phyloP scores from a whole-genome alignment of 495 filamentous ascomycete genomes.

The Aspergillus ellipticus region DNA sequence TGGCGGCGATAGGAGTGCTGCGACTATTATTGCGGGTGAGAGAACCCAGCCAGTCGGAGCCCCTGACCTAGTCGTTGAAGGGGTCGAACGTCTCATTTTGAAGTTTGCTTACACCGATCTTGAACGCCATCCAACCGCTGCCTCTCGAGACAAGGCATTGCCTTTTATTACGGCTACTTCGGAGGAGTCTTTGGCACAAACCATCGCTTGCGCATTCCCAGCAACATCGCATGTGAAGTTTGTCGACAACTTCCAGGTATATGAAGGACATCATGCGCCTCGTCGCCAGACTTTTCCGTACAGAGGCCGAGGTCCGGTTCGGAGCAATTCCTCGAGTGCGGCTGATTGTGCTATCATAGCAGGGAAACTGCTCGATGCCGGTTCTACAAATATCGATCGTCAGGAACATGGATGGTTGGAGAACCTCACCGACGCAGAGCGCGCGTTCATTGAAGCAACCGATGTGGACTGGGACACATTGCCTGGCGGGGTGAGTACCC shows the following conservation, averaged over 20 bases:
- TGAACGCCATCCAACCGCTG: conserved; percentile 26
- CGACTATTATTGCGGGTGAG: too few species aligned
- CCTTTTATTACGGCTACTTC: conserved; percentile 15
- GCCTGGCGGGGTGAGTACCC: conserved; percentile 7
- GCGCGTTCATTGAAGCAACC: conserved; percentile 31
- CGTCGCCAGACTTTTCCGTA: conserved; percentile 19
- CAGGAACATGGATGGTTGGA: conserved; percentile 5
- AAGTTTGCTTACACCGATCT: conserved; percentile 27
- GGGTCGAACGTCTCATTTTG: conserved; percentile 27
- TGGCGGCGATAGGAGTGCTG: too few species aligned
- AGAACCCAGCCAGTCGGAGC: not conserved
- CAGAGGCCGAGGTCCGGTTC: conserved; percentile 31
- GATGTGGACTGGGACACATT: conserved; percentile 34
- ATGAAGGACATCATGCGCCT: conserved; percentile 5
- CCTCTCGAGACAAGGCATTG: conserved; percentile 1
- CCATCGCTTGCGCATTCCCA: conserved; percentile 15
- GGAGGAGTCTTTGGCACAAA: conserved; percentile 11
- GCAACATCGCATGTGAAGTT: conserved; percentile 19
- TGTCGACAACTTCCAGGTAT: not conserved
- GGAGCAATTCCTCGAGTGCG: conserved; percentile 18
- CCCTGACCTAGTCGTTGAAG: conserved; percentile 14
- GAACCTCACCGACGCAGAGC: conserved; percentile 18
- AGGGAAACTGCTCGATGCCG: conserved; percentile 34
- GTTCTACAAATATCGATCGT: conserved; percentile 37
- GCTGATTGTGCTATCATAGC: conserved; percentile 33